Conservation (phyloP, 495 filamentous ascomycete genomes). For the Gamarada debralockiae region DNA sequence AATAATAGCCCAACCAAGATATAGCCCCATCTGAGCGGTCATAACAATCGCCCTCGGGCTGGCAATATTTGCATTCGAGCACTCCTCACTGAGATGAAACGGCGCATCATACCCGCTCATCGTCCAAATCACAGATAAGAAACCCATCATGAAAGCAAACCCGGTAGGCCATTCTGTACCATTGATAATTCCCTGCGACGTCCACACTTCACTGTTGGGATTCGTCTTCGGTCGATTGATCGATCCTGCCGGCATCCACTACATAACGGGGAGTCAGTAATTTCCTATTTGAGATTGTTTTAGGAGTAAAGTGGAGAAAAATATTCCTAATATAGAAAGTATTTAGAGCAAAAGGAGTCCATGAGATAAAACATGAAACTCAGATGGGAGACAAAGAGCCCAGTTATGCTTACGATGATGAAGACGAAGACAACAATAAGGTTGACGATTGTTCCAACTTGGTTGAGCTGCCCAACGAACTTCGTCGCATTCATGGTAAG, state of each 20-base stretch:
- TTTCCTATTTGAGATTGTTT: no score
- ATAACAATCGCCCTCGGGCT: constrained; percentile 70
- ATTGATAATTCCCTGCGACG: constrained; percentile 52
- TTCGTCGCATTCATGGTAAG: constrained; percentile 70
- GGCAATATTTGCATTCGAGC: constrained; percentile 69
- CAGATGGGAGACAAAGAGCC: no score
- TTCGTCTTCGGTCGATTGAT: constrained; percentile 46
- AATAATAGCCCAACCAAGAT: constrained; percentile 70
- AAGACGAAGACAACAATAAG: constrained; percentile 60
- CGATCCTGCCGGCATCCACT: constrained; percentile 60
- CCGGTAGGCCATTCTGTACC: constrained; percentile 66
- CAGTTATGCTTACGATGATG: no score
- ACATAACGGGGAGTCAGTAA: no score
- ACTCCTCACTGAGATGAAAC: constrained; percentile 73
- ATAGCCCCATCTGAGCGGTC: constrained; percentile 59
- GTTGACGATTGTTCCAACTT: constrained; percentile 67
- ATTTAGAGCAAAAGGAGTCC: no score
- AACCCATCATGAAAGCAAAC: constrained; percentile 71
- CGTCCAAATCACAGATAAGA: constrained; percentile 50
- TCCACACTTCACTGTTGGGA: constrained; percentile 65
- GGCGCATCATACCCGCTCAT: constrained; percentile 62
- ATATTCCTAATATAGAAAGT: no score
- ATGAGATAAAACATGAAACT: no score
- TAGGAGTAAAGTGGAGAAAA: no score
- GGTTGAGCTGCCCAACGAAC: constrained; percentile 70